These are phyloP conservation scores for Epichloe sp. DNA, from an alignment of 2,329 filamentous ascomycete species.

Conservation along the genomic window DNA sequence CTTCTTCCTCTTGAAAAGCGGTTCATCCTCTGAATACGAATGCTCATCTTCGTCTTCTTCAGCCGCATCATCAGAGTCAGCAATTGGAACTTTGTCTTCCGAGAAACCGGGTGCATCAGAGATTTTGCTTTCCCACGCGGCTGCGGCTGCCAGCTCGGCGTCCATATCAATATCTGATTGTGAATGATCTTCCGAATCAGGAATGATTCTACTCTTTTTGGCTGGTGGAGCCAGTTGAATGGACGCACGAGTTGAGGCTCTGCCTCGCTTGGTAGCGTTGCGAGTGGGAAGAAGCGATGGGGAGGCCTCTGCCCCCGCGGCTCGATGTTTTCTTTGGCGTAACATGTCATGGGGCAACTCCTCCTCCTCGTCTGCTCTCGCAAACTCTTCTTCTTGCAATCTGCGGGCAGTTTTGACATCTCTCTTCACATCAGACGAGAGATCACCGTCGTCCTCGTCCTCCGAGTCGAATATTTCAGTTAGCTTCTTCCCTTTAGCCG, in stretches of 20 bases:
- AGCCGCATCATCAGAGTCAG: slow-evolving; percentile 8
- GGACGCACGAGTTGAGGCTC: slow-evolving; percentile 12
- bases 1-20: slow-evolving; percentile 12
- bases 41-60: slow-evolving; percentile 5
- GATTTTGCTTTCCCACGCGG: slow-evolving; percentile 9
- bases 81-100: slow-evolving; percentile 8
- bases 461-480: slow-evolving; percentile 28
- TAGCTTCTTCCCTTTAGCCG: slow-evolving; percentile 30
- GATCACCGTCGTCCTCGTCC: slow-evolving; percentile 21
- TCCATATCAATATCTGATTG: slow-evolving; percentile 18
- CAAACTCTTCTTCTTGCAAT: slow-evolving; percentile 21
- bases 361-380: slow-evolving; percentile 5
- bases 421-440: slow-evolving; percentile 11
- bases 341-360: slow-evolving; percentile 4
- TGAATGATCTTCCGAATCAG: slow-evolving; percentile 17
- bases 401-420: slow-evolving; percentile 21
- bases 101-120: slow-evolving; percentile 4
- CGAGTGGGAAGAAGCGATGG: slow-evolving; percentile 6
- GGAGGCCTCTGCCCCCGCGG: background rate
- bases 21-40: slow-evolving; percentile 18
- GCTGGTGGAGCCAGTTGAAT: slow-evolving; percentile 10
- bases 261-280: slow-evolving; percentile 12
- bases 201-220: slow-evolving; percentile 18
- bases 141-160: slow-evolving; percentile 17
- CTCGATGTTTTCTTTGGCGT: slow-evolving; percentile 1